Evolutionary conservation across 1,284 basidiomycete species (phyloP), one percentile per base, ranked within the genome.

Genomic region (Sanghuangporus weigelae): DNA sequence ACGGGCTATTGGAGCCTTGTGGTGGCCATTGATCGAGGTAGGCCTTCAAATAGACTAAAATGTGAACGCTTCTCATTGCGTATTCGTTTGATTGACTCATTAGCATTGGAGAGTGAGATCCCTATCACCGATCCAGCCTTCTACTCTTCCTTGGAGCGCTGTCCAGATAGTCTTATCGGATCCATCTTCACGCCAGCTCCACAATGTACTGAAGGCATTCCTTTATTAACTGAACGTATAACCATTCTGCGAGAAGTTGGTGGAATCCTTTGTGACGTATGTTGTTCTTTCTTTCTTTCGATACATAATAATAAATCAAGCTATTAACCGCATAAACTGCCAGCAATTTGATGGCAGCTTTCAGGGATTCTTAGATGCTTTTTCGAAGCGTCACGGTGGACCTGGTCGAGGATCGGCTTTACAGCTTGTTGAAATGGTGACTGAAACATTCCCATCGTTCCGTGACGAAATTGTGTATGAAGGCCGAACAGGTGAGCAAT

Each of bases 1-100:
- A 92, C 88, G 0, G 92, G 92, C 0, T 94, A 94, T 69, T 92
- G 90, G 89, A 88, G 87, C 67, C 77, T 94, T 1, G 84, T 92
- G 2, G 91, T 92, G 46, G 85, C 89, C 1, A 72, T 93, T 14
- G 82, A 93, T 70, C 77, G 86, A 79, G 92, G 91, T 90, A 67
- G 49, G 77, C 70, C 2, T 26, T 48, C 19, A 14, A 4, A 26
- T 48, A 11, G 26, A 31, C 26, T 31, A 3, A 31, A 5, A 31
- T 31, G 21, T 51, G n/a, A 2, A 23, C 21, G 21, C 7, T 7
- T 26, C 26, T 51, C 19, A 51, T 11, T 12, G 16, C 21, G 21
- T 51, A 2, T 50, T 51, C 50, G 7, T 5, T 49, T 54, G 39
- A 51, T 39, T 42, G 75, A 85, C 80, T 44, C 70, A 81, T 4